phyloP scores from a whole-genome alignment of 225 moss, liverwort and hornwort species.

The Marchantia paleacea region DNA sequence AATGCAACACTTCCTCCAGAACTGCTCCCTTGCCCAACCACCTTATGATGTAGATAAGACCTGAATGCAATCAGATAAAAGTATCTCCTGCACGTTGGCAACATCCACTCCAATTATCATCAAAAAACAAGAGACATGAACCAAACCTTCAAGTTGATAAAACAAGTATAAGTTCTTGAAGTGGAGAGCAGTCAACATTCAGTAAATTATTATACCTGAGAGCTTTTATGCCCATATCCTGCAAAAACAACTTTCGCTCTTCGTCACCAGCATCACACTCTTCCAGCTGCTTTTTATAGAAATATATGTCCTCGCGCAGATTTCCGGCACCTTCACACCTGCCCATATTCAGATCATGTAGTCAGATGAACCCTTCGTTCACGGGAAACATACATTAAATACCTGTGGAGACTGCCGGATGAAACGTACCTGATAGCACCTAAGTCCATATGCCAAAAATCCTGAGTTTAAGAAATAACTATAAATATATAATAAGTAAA shows the following conservation, averaged over 20 bases:
- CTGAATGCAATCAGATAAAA: slow-evolving; percentile 94
- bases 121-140: not conserved
- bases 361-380: not conserved
- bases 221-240: slow-evolving; percentile 94
- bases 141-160: not conserved
- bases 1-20: slow-evolving; percentile 67
- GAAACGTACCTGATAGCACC: not conserved
- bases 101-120: not conserved
- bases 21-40: slow-evolving; percentile 60
- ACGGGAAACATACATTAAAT: not conserved
- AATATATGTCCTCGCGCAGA: slow-evolving; percentile 85
- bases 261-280: slow-evolving; percentile 68
- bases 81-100: slow-evolving; percentile 70
- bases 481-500: too few species aligned
- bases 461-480: too few species aligned
- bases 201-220: slow-evolving; percentile 50
- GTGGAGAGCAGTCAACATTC: not conserved
- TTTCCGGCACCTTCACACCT: slow-evolving; percentile 94
- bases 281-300: slow-evolving; percentile 67
- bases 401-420: not conserved
- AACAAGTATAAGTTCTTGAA: not conserved
- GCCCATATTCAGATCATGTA: not conserved
- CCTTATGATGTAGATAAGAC: slow-evolving; percentile 86
- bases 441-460: too few species aligned
- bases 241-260: slow-evolving; percentile 59